Percentiles rank a stretch among this genome's conserved stretches.
phyloP scores from a whole-genome alignment of 2,329 filamentous ascomycete species.

The Plectosphaerella cucumerina region DNA sequence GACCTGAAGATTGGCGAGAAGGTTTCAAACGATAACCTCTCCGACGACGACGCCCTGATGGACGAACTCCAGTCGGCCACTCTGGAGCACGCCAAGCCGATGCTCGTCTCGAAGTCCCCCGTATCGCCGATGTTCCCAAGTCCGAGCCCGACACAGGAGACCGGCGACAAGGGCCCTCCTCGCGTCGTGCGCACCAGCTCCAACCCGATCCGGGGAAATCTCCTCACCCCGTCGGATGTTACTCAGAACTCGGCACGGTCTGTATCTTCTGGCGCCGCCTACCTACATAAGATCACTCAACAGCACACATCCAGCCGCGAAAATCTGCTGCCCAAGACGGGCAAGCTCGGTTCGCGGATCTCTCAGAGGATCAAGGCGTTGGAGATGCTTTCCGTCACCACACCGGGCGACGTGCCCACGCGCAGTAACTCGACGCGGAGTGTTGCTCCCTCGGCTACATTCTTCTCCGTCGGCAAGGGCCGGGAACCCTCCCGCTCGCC shows the following conservation, averaged over 20 bases:
- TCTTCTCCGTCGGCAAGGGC: slow-evolving; percentile 54
- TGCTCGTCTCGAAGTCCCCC: slow-evolving; percentile 80
- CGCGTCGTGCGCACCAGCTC: slow-evolving; percentile 29
- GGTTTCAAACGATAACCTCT: slow-evolving; percentile 43
- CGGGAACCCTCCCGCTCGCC: slow-evolving; percentile 40
- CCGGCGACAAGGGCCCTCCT: slow-evolving; percentile 18
- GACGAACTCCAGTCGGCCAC: slow-evolving; percentile 81
- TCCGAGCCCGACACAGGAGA: slow-evolving; percentile 14
- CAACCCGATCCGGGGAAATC: slow-evolving; percentile 39
- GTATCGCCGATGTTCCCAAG: slow-evolving; percentile 58
- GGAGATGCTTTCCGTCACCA: slow-evolving; percentile 64
- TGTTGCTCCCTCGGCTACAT: slow-evolving; percentile 42
- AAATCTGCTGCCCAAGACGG: slow-evolving; percentile 62
- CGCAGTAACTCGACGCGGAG: slow-evolving; percentile 4
- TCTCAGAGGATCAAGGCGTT: slow-evolving; percentile 92
- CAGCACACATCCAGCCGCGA: slow-evolving; percentile 37
- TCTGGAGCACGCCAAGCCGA: slow-evolving; percentile 76
- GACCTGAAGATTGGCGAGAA: slow-evolving; percentile 31
- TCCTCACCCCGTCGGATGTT: slow-evolving; percentile 41
- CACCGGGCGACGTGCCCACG: slow-evolving; percentile 22
- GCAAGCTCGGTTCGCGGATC: slow-evolving; percentile 84
- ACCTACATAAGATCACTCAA: slow-evolving; percentile 49
- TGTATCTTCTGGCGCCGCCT: slow-evolving; percentile 53
- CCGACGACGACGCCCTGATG: slow-evolving; percentile 77
- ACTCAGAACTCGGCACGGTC: slow-evolving; percentile 45